Evolutionary conservation across 139 green algal genomes (phyloP).

Genomic region (Spirogloea muscicola): DNA sequence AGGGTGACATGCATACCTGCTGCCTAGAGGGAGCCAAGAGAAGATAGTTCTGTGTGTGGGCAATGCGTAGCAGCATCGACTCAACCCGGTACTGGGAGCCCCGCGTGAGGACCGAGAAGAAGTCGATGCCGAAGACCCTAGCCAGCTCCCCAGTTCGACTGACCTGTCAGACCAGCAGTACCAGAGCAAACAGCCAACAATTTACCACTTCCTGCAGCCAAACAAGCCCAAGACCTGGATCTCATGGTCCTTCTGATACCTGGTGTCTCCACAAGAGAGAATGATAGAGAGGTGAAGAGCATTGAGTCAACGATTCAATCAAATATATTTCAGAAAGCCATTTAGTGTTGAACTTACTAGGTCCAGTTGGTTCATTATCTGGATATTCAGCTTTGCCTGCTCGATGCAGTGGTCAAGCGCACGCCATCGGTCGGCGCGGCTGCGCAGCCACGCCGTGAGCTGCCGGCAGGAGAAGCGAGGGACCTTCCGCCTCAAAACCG

Average conservation of each 20-base stretch:
- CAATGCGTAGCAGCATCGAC: slow-evolving; percentile 83
- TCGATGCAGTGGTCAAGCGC: slow-evolving; percentile 43
- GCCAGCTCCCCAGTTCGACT: slow-evolving; percentile 79
- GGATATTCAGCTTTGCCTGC: slow-evolving; percentile 64
- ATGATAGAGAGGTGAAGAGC: background rate
- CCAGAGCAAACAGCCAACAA: background rate
- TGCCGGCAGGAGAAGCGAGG: slow-evolving; percentile 60
- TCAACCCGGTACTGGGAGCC: slow-evolving; percentile 91
- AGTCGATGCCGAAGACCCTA: slow-evolving; percentile 95
- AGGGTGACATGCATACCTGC: slow-evolving; percentile 62
- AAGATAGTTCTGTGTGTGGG: slow-evolving; percentile 92
- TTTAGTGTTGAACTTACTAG: slow-evolving; percentile 59
- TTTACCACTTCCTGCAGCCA: no score
- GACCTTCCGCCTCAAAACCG: slow-evolving; percentile 74
- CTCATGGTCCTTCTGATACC: no score
- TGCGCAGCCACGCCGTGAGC: slow-evolving; percentile 77
- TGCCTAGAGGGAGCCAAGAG: slow-evolving; percentile 66
- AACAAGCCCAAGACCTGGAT: no score
- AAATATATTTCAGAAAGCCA: background rate
- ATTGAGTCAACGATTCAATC: background rate
- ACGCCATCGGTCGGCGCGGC: slow-evolving; percentile 52
- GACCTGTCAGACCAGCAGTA: slow-evolving; percentile 22
- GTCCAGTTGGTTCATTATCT: slow-evolving; percentile 84
- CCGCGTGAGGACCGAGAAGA: slow-evolving; percentile 69
- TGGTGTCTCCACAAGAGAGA: no score